phyloP scores from a whole-genome alignment of 2,329 filamentous ascomycete genomes.

The Incumbomyces lentus region DNA sequence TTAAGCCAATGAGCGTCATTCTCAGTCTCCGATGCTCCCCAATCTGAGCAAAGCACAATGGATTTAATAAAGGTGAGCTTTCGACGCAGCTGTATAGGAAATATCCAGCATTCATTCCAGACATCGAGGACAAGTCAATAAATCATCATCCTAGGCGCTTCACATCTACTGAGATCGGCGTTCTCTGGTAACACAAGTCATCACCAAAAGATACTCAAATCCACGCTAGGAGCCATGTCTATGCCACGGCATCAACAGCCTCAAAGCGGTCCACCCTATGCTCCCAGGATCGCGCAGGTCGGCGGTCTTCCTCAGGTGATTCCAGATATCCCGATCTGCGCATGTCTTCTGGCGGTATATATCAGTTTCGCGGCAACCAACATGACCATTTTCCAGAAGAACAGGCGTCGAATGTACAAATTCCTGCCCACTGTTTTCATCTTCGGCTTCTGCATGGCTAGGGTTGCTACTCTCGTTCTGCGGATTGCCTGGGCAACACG shows the following conservation, averaged over 20 bases:
- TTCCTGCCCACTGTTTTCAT: slow-evolving; percentile 37
- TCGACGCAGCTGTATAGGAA: too few relatives aligned
- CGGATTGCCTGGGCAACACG: slow-evolving; percentile 47
- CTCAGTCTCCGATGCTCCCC: too few relatives aligned
- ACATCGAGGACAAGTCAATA: too few relatives aligned
- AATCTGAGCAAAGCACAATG: too few relatives aligned
- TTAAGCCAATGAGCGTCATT: too few relatives aligned
- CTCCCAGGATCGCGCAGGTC: slow-evolving; percentile 23
- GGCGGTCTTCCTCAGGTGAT: slow-evolving; percentile 43
- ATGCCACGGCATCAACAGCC: background rate
- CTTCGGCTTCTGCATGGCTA: slow-evolving; percentile 43
- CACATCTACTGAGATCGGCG: too few relatives aligned
- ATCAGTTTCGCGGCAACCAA: slow-evolving; percentile 32
- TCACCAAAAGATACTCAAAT: too few relatives aligned
- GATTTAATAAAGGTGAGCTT: too few relatives aligned
- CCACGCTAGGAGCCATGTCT: background rate
- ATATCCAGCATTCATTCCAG: too few relatives aligned
- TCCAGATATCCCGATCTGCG: slow-evolving; percentile 42
- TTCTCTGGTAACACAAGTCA: too few relatives aligned
- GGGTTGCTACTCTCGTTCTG: slow-evolving; percentile 38
- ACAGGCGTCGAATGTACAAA: slow-evolving; percentile 34
- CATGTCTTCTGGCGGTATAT: slow-evolving; percentile 48
- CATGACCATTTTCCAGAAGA: slow-evolving; percentile 36
- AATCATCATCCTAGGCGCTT: too few relatives aligned
- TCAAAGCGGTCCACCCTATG: slow-evolving; percentile 21